Conservation (phyloP, 768 basidiomycete species). For the Naganishia onofrii region DNA sequence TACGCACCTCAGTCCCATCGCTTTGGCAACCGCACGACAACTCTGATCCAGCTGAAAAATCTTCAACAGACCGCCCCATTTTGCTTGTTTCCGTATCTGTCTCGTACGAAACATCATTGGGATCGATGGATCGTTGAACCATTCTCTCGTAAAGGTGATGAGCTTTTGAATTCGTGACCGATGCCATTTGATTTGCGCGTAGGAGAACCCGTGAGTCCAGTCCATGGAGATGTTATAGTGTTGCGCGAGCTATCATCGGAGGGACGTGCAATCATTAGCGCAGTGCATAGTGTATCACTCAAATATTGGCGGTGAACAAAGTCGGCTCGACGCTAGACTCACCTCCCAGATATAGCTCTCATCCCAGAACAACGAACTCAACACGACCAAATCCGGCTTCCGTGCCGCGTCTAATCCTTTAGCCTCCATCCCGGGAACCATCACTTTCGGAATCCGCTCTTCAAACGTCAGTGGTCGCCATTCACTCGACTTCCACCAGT, state of each 20-base stretch:
- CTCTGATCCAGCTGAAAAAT: slow-evolving; percentile 37
- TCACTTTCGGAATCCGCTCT: slow-evolving; percentile 31
- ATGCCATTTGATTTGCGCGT: slow-evolving; percentile 36
- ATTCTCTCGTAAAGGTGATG: slow-evolving; percentile 28
- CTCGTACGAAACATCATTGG: slow-evolving; percentile 36
- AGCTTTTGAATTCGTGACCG: slow-evolving; percentile 29
- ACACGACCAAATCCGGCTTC: slow-evolving; percentile 34
- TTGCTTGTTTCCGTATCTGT: slow-evolving; percentile 31
- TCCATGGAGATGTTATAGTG: slow-evolving; percentile 1
- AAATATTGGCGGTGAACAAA: neutral
- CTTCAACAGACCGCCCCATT: slow-evolving; percentile 31
- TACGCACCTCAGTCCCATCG: slow-evolving; percentile 32
- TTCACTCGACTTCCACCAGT: slow-evolving; percentile 27
- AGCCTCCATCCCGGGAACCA: slow-evolving; percentile 31
- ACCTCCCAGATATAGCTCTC: slow-evolving; percentile 36
- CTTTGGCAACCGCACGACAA: slow-evolving; percentile 31
- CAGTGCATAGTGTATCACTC: too few species aligned
- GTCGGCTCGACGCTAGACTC: slow-evolving; percentile 6
- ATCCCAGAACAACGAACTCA: slow-evolving; percentile 39
- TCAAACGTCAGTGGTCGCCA: slow-evolving; percentile 35
- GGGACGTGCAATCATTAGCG: too few species aligned
- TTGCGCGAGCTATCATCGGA: neutral
- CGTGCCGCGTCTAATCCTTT: neutral
- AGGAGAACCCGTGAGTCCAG: slow-evolving; percentile 28
- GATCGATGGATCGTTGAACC: slow-evolving; percentile 23